Base-by-base conservation (phyloP, 116 monocot species). In the Iris pallida region DNA sequence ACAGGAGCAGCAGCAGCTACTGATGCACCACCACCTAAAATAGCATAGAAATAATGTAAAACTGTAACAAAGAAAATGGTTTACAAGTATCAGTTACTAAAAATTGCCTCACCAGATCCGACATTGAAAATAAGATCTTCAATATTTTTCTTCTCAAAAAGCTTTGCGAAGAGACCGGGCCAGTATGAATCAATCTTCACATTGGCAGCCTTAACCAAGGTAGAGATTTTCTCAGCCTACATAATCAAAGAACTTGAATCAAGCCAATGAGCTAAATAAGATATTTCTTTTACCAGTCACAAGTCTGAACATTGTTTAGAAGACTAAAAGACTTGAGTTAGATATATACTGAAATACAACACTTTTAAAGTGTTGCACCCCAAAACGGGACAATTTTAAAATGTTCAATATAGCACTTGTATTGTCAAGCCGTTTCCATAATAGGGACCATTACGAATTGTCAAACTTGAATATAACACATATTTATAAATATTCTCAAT, bases 161-260 rank as follows among this genome's bases (percentile, higher is more conserved):
- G 86, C 78, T 86, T 93, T 13, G 82, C 78, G 57, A 93, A 82
- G 14, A 93, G 80, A 11, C 84, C 41, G 0, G 89, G 76, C 89
- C 89, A 93, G 80, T 78, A 93, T 2, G 89, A 84, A 18, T 93
- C 84, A 20, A 86, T 71, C 30, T 70, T 76, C 44, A 93, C 75
- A 58, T 86, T 86, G 12, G 86, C 86, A 16, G 93, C 79, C 73
- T 93, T 86, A 46, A 93, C 84, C 20, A 93, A 14, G 8, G 82
- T 71, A 4, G 64, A 16, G 49, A 93, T 93, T 75, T 93, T 93
- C 76, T 93, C 89, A 18, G 93, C 68, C 92, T 92, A 64, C 49
- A 42, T 0, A 7, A 61, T 30, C 14, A 61, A 16, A n/a, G 30
- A 30, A 1, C 0, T 30, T 30, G 30, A 30, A 30, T 30, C 30